Percentiles rank a stretch among this genome's conserved stretches.
Evolutionary conservation across 2,329 filamentous ascomycete genomes (phyloP).

Genomic region (Fusarium pseudograminearum): DNA sequence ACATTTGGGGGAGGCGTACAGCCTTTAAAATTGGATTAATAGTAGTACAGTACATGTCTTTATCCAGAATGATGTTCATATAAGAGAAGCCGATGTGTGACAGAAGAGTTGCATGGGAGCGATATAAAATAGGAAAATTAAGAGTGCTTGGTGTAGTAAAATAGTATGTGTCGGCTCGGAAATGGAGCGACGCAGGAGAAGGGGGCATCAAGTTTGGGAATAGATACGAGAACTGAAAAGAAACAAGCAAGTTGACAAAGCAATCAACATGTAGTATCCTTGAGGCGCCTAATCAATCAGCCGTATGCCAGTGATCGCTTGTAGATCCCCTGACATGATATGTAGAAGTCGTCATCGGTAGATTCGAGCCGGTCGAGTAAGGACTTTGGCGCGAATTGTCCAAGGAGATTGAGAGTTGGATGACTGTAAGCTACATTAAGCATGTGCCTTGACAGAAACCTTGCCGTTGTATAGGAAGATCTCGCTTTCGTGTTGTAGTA

Average conservation of each 20-base stretch:
- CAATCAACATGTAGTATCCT: neutral
- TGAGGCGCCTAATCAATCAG: neutral
- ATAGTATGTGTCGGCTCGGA: neutral
- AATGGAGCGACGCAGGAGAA: neutral
- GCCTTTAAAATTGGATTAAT: neutral
- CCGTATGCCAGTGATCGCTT: no score
- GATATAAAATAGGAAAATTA: neutral
- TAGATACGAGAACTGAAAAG: neutral
- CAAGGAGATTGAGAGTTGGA: neutral
- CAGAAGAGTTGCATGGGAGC: neutral
- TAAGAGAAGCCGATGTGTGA: neutral
- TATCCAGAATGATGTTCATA: neutral
- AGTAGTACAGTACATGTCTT: neutral
- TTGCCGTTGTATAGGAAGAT: neutral
- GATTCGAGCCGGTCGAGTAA: no score
- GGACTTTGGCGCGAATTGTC: neutral
- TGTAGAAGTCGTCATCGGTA: neutral
- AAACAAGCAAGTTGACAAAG: neutral
- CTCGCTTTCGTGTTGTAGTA: neutral
- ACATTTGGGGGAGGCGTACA: slow-evolving; percentile 1
- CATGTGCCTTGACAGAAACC: no score
- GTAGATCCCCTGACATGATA: neutral
- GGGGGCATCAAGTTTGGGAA: no score
- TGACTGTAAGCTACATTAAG: neutral
- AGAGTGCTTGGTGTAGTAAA: neutral